Conservation (phyloP, 192 early-diverging fungal species). For the Umbelopsis vinacea region DNA sequence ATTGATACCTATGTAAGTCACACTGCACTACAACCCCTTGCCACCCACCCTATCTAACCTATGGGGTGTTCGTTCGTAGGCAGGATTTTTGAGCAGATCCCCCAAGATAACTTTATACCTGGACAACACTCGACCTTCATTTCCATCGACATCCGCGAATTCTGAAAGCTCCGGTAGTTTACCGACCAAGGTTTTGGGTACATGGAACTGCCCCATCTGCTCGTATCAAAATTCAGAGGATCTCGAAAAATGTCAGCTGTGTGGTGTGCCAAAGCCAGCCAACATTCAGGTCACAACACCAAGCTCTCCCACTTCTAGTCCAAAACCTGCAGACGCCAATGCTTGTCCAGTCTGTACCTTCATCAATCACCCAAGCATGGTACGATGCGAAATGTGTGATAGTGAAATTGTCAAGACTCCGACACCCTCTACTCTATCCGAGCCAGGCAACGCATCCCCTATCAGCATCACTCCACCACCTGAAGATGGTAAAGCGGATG, state of each 20-base stretch:
- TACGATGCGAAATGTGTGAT: slow-evolving; percentile 86
- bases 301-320: background rate
- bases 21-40: background rate
- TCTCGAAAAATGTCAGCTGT: slow-evolving; percentile 55
- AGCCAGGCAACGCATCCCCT: slow-evolving; percentile 36
- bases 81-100: slow-evolving; percentile 60
- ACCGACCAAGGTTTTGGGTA: slow-evolving; percentile 18
- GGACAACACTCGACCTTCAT: background rate
- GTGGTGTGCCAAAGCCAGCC: slow-evolving; percentile 48
- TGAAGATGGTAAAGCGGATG: background rate
- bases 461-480: slow-evolving; percentile 17
- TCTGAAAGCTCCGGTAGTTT: slow-evolving; percentile 13
- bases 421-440: slow-evolving; percentile 28
- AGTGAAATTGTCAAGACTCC: slow-evolving; percentile 54
- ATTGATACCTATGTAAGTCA: slow-evolving; percentile 54
- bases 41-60: background rate
- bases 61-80: slow-evolving; percentile 33
- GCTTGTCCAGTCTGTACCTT: slow-evolving; percentile 86
- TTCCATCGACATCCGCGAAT: slow-evolving; percentile 24
- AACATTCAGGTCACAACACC: background rate
- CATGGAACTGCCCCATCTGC: slow-evolving; percentile 64
- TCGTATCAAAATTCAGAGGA: slow-evolving; percentile 47
- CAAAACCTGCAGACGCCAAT: slow-evolving; percentile 32
- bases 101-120: slow-evolving; percentile 68
- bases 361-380: slow-evolving; percentile 81